Base-by-base conservation (phyloP, 352 stramenopile genomes). In the Aphanomyces invadans region DNA sequence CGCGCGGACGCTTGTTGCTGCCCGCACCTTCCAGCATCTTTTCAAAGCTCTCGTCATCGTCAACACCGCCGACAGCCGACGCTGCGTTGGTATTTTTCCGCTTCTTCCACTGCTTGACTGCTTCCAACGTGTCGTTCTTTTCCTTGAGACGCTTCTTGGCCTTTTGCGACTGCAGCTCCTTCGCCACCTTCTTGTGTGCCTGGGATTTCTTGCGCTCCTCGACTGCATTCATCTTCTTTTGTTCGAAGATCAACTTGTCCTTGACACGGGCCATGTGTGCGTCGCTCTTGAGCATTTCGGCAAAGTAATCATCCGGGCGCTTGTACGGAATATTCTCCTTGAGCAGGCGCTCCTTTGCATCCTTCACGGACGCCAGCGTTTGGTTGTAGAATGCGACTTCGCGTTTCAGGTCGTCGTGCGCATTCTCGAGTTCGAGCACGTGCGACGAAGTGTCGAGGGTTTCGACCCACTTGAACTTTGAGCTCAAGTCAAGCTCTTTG, bases 251-350 rank as follows among this genome's bases (percentile, higher is more conserved):
- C 55, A 99, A 86, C 74, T 98, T 96, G 76, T 99, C 96, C 83
- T 99, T 99, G 68, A 97, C 88, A 75, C 95, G 92, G 49, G 80
- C 84, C 92, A 98, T 98, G 78, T 98, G 92, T 60, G 79, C 75
- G 74, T 99, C 97, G 51, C 83, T 98, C 80, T 99, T 99, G 70
- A 99, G 86, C 96, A 99, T 99, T 78, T 99, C 97, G 29, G 95
- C 96, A 84, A 99, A 98, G 80, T 98, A 99, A 74, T 99, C 97
- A 25, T 88, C 79, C 0, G 96, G 96, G 3, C 97, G 83, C 65
- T 96, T 95, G 78, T 98, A 98, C 15, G 94, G 93, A 65, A 76
- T 68, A 19, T 53, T 21, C 51, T 66, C 68, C 65, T 77, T 86
- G 0, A 83, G 79, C 46, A 93, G 70, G 55, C 84, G 90, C 71